Evolutionary conservation across 164 flowering plant species (phyloP), one percentile per base, ranked within the genome.

Genomic region (Tinospora cordifolia): DNA sequence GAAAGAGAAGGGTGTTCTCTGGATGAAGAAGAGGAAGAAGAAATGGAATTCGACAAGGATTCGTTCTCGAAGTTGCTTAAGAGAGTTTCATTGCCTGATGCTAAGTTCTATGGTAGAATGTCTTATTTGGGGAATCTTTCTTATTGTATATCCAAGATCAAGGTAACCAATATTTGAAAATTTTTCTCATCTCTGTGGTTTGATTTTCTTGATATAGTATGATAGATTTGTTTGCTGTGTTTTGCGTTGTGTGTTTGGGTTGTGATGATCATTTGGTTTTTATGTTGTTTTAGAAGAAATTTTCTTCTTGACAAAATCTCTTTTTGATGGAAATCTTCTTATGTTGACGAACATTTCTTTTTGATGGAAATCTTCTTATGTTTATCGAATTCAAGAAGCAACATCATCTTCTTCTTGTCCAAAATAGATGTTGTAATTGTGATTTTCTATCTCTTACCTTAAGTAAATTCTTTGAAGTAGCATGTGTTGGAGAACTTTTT

Each of bases 121-220:
- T 90, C 96, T 15, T 88, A 90, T 79, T 78, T 95, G 81, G 96
- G 98, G 49, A 84, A 73, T 63, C 73, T 92, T 78, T 94, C 98
- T 38, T 95, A 95, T 79, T 72, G 72, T 27, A 84, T 92, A n/a
- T 78, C 91, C 67, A 80, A 79, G 47, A 91, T 92, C 74, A 88
- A 92, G 99, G 99, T 91, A 79, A 72, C 63, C 54, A 8, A 40
- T 59, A 39, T 67, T 5, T 21, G 1, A 41, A 1, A 41, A 14
- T 9, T 3, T 54, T 30, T 57, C 6, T 12, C 22, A 1, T 3
- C n/a, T n/a, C 39, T 67, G 3, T n/a, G n/a, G n/a, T 27, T 19
- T 36, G 8, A 27, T 24, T 59, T 27, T 51, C 8, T 0, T 17
- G 22, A 51, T 9, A 11, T 70, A n/a, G n/a, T n/a, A n/a, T n/a